phyloP scores from a whole-genome alignment of 2,329 filamentous ascomycete species.

The Chrysoporthe cubensis region DNA sequence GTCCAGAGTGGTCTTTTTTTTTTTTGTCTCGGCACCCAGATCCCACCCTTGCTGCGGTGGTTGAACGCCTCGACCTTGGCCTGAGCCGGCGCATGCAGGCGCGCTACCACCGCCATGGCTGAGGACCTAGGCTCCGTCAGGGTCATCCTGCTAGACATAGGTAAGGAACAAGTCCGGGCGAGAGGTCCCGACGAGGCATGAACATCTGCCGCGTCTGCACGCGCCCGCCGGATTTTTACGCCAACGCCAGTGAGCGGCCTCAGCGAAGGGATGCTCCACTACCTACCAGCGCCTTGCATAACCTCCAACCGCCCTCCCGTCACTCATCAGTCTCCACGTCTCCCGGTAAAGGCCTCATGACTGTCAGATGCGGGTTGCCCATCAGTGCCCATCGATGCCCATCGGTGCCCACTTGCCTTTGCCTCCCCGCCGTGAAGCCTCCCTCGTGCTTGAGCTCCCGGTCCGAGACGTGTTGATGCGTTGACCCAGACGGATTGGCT shows the following conservation, averaged over 20 bases:
- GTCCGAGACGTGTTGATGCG: slow-evolving; percentile 34
- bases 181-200: background rate
- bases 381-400: slow-evolving; percentile 5
- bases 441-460: background rate
- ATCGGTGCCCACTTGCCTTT: background rate
- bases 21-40: slow-evolving; percentile 8
- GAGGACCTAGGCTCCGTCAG: slow-evolving; percentile 41
- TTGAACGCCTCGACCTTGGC: background rate
- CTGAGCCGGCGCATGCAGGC: slow-evolving; percentile 17
- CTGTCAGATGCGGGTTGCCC: slow-evolving; percentile 22
- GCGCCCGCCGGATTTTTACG: slow-evolving; percentile 4
- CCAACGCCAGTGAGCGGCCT: slow-evolving; percentile 1
- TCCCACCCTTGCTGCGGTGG: background rate
- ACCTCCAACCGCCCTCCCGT: slow-evolving; percentile 17
- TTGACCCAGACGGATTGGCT: slow-evolving; percentile 45
- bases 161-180: slow-evolving; percentile 42
- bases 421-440: slow-evolving; percentile 5
- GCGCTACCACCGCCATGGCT: slow-evolving; percentile 37
- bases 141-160: slow-evolving; percentile 61
- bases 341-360: slow-evolving; percentile 14
- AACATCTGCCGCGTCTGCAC: slow-evolving; percentile 9
- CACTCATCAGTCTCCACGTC: slow-evolving; percentile 6
- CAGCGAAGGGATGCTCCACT: background rate
- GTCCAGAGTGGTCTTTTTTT: slow-evolving; percentile 2
- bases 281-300: slow-evolving; percentile 13